Evolutionary conservation across 2,329 filamentous ascomycete species (phyloP).

Genomic region (Apiospora koreana): DNA sequence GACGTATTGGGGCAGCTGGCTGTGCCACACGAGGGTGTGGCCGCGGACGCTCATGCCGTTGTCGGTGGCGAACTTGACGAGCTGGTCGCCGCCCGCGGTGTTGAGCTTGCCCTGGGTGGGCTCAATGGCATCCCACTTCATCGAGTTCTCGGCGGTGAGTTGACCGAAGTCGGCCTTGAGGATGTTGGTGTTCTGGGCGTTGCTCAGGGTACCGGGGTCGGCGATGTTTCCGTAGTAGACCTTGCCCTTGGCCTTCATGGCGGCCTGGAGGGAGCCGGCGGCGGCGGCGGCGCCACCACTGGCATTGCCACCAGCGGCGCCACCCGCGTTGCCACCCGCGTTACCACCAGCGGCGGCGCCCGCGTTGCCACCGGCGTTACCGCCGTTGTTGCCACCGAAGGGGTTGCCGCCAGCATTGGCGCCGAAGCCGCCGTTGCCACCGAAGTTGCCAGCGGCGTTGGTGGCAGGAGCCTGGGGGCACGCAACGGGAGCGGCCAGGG

Average conservation of each 20-base stretch:
- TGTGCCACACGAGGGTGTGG: conserved; percentile 68
- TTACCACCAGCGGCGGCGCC: background rate
- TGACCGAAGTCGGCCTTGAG: conserved; percentile 64
- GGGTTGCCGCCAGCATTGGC: background rate
- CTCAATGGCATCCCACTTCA: conserved; percentile 64
- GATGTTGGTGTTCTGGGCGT: conserved; percentile 51
- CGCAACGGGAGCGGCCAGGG: conserved; percentile 33
- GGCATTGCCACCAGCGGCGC: background rate
- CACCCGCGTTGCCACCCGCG: background rate
- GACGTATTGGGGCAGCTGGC: conserved; percentile 62
- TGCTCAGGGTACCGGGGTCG: conserved; percentile 53
- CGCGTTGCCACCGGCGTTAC: background rate
- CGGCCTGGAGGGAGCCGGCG: background rate
- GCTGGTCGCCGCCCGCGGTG: conserved; percentile 55
- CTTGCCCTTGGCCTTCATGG: conserved; percentile 64
- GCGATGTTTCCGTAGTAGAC: conserved; percentile 62
- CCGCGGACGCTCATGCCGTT: conserved; percentile 64
- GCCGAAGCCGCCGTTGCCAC: background rate
- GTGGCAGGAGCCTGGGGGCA: conserved; percentile 33
- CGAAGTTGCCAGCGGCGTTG: conserved; percentile 49
- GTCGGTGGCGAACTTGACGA: conserved; percentile 57
- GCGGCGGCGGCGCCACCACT: too few species aligned
- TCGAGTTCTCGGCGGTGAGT: conserved; percentile 68
- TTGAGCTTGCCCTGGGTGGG: conserved; percentile 50
- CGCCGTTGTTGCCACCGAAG: background rate